Base-by-base conservation (phyloP, 768 basidiomycete species). In the Russula abietina region DNA sequence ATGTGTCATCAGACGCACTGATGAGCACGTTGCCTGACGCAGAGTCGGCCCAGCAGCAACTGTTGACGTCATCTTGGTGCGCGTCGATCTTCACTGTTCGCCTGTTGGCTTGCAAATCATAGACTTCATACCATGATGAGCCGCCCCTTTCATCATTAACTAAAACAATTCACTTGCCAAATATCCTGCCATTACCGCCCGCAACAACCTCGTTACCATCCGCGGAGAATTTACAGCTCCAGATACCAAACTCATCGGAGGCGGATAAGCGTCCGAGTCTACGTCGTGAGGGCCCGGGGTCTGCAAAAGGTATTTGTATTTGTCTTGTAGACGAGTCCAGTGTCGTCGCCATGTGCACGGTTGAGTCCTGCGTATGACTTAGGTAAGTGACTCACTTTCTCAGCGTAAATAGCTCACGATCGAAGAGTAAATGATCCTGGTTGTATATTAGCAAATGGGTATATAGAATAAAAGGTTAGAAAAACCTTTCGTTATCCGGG, bases 161-260 rank as follows among this genome's bases (percentile, higher is more conserved):
- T 30, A 28, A 12, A 48, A 28, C 30, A 32, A n/a, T 28, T 19
- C 26, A 32, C 69, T 53, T 70, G 84, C 89, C 89, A 69, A 89
- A 90, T 30, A 91, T 84, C 41, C 87, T 85, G 10, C 90, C 89
- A 43, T 82, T 86, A 2, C 92, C 94, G 14, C 96, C 96, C 32
- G 96, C 96, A 49, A 99, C 83, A 22, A 98, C 86, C 74, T 99
- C 97, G 52, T 89, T 91, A 0, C 93, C 95, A 69, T 98, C 96
- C 8, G 95, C 93, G 39, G 94, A 98, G 73, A 98, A 98, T 48
- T 91, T 84, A 71, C 96, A 93, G 65, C 91, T 93, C 87, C 91
- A 99, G 58, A 98, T 90, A 53, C 89, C 84, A 62, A 85, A 87
- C 17, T 78, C 75, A 12, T 41, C 82, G 81, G 32, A 77, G 76